Conservation (phyloP, 2,329 filamentous ascomycete species). For the Colletotrichum coccodes region DNA sequence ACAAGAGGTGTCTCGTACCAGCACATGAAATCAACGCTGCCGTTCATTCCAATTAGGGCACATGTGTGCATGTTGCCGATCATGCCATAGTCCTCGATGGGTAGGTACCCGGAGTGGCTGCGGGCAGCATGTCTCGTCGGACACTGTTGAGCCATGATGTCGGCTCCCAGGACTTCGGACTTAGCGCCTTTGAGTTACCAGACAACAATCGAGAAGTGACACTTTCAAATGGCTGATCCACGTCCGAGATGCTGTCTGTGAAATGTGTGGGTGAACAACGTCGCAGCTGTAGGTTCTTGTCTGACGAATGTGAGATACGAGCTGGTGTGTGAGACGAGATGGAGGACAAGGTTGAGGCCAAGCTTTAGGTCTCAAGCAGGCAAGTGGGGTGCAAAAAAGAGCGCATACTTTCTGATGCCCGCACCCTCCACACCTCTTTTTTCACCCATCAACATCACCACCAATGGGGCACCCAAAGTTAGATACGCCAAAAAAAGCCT, state of each 20-base stretch:
- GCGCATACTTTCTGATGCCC: no score
- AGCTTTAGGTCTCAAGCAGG: background rate
- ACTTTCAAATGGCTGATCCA: background rate
- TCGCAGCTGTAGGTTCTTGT: background rate
- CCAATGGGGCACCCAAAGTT: no score
- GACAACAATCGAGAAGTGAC: no score
- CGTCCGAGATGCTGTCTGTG: background rate
- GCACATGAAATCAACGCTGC: constrained; percentile 82
- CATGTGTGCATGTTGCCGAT: constrained; percentile 86
- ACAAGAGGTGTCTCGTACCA: constrained; percentile 59
- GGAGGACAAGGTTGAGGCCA: constrained; percentile 18
- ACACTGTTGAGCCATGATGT: constrained; percentile 45
- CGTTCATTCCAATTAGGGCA: constrained; percentile 78
- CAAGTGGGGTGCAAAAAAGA: no score
- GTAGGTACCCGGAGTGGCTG: constrained; percentile 60
- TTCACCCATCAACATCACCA: no score
- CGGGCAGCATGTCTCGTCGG: constrained; percentile 40
- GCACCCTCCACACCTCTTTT: no score
- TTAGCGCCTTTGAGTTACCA: background rate
- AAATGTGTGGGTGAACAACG: no score
- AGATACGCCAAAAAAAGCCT: no score
- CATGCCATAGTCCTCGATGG: constrained; percentile 82
- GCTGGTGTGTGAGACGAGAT: background rate
- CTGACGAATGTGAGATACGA: background rate
- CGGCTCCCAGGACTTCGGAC: background rate